Conservation (phyloP, 75 land plant species). For the Sequoiadendron giganteum region DNA sequence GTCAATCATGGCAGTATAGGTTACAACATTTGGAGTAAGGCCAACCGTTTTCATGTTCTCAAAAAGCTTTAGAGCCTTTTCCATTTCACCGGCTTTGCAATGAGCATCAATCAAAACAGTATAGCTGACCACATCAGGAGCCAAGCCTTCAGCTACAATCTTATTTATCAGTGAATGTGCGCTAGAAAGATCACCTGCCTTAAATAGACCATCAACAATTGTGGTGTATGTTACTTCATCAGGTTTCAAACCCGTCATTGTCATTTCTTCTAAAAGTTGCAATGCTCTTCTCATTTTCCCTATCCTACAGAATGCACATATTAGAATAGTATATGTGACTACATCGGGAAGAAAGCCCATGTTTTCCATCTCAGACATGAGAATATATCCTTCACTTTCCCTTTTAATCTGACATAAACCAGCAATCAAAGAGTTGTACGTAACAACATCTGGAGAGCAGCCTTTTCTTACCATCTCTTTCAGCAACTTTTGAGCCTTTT, state of each 20-base stretch:
- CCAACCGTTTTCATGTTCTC: constrained; percentile 28
- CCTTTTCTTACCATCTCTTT: constrained; percentile 41
- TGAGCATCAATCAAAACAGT: constrained; percentile 56
- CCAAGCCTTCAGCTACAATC: constrained; percentile 40
- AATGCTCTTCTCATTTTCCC: constrained; percentile 43
- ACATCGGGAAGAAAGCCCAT: constrained; percentile 54
- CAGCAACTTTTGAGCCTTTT: constrained; percentile 36
- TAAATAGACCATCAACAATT: constrained; percentile 40
- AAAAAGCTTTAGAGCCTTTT: constrained; percentile 22
- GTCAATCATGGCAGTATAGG: constrained; percentile 10
- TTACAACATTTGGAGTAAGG: constrained; percentile 25
- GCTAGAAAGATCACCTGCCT: constrained; percentile 28
- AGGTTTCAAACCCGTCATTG: constrained; percentile 28
- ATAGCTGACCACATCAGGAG: constrained; percentile 59
- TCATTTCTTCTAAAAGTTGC: constrained; percentile 10
- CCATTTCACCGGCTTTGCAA: constrained; percentile 22
- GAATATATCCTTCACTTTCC: constrained; percentile 35
- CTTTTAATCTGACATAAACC: constrained; percentile 43
- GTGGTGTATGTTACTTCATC: constrained; percentile 51
- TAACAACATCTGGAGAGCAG: background rate
- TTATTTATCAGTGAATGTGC: constrained; percentile 31
- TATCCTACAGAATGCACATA: constrained; percentile 60
- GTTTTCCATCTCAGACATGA: constrained; percentile 11
- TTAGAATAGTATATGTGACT: constrained; percentile 27
- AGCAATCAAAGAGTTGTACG: constrained; percentile 42